Conservation (phyloP, 306 rosid genomes). For the Cotoneaster glaucophyllus region DNA sequence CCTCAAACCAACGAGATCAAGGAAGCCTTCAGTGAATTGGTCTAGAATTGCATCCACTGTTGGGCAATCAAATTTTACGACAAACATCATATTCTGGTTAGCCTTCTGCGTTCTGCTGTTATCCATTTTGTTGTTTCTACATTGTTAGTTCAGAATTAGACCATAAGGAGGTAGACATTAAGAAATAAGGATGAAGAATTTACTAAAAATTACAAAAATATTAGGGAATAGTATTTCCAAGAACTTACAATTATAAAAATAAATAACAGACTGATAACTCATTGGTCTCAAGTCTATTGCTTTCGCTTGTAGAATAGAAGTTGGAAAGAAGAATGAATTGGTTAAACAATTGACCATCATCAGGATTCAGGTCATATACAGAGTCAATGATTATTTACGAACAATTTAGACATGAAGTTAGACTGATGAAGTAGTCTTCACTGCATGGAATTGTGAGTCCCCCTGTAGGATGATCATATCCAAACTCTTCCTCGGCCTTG, state of each 20-base stretch:
- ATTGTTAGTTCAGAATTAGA: neutral
- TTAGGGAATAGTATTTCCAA: neutral
- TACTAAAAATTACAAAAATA: neutral
- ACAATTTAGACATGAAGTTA: conserved; percentile 59
- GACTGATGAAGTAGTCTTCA: conserved; percentile 60
- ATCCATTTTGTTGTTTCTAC: neutral
- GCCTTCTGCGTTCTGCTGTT: neutral
- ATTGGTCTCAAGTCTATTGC: neutral
- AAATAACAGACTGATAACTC: neutral
- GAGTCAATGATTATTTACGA: neutral
- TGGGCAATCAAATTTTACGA: neutral
- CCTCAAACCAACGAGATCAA: no score
- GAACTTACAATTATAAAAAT: neutral
- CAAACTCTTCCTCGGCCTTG: conserved; percentile 83
- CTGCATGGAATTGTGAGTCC: conserved; percentile 94
- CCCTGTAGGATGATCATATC: conserved; percentile 81
- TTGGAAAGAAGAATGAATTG: neutral
- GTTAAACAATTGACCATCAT: conserved; percentile 1
- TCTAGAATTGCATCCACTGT: no score
- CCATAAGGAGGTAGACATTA: neutral
- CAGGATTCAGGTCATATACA: neutral
- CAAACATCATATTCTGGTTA: neutral
- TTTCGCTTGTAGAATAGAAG: neutral
- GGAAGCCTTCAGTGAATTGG: no score
- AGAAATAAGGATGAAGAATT: neutral